Evolutionary conservation across 2,329 filamentous ascomycete species (phyloP), one percentile per base, ranked within the genome.

Genomic region (Shiraia sp.): DNA sequence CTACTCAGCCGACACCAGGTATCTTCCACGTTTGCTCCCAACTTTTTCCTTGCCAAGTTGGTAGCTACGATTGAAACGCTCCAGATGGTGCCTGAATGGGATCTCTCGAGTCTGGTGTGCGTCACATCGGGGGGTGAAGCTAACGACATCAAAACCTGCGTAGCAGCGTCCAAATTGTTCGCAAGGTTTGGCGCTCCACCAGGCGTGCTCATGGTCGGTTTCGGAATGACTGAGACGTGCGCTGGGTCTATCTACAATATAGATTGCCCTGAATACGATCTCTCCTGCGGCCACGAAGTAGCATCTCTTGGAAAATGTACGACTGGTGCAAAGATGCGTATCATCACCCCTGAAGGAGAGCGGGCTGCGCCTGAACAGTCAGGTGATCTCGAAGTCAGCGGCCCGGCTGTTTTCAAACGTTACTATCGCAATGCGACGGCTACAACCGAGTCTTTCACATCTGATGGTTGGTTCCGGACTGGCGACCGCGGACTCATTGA

Each of bases 61-160:
- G 33, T 16, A 4, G 33, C 37, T 26, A 39, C 59, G 7, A 19
- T 42, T 10, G 28, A 36, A 8, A 5, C 19, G 4, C 19, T 22
- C 8, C 19, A 22, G 4, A 22, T 5, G 8, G 8, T 5, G 4
- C 8, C 19, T 8, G 8, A 22, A 22, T 22, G 19, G 5, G 64
- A 73, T 33, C 47, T 74, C 5, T 55, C 49, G 3, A 51, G 48
- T 22, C 48, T 75, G 4, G 34, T 30, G 1, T 42, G 47, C 8
- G 45, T 77, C 2, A 59, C 66, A 13, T 75, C 73, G 15, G 76
- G 75, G 1, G 77, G 75, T 2, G 76, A 80, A 51, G 63, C 73
- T 0, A 79, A 75, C 53, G 58, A 54, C 19, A 62, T 61, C 2
- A 49, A 60, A 7, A 72, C 66, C 1, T 70, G 68, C 35, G 45